Evolutionary conservation across 352 stramenopile species (phyloP).

Genomic region (Pythium oligandrum): DNA sequence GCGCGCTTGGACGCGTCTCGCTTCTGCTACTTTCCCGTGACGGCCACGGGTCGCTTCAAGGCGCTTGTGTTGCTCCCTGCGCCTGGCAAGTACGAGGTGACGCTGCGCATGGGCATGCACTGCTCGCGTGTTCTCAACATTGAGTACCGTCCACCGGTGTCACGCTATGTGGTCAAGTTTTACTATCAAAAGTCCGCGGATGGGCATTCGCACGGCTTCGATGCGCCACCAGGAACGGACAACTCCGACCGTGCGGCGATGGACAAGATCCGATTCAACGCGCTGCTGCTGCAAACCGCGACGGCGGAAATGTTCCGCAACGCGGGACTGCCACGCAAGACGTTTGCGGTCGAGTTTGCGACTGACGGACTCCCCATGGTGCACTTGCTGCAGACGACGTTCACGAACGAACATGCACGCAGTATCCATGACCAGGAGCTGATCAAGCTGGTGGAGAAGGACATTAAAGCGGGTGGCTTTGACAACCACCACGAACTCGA

Average conservation of each 20-base stretch:
- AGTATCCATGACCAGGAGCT: constrained; percentile 56
- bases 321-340: constrained; percentile 31
- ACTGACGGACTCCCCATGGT: constrained; percentile 42
- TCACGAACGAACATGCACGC: constrained; percentile 42
- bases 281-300: constrained; percentile 50
- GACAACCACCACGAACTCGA: constrained; percentile 24
- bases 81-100: constrained; percentile 34
- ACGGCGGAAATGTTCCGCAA: constrained; percentile 47
- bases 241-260: constrained; percentile 49
- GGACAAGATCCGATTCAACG: constrained; percentile 47
- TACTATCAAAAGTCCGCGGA: constrained; percentile 65
- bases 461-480: constrained; percentile 36
- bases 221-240: constrained; percentile 42
- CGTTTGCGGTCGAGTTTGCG: constrained; percentile 52
- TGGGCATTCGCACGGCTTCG: constrained; percentile 37
- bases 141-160: constrained; percentile 26
- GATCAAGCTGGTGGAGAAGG: constrained; percentile 40
- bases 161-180: constrained; percentile 45
- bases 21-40: constrained; percentile 44
- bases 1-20: constrained; percentile 25
- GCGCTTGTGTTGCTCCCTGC: constrained; percentile 50
- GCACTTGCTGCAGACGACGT: constrained; percentile 44
- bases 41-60: constrained; percentile 44
- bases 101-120: constrained; percentile 8
- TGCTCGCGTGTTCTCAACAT: constrained; percentile 26